These are phyloP conservation scores for Calonectria honghensis DNA, from an alignment of 2,329 filamentous ascomycete species.

Conservation along the genomic window DNA sequence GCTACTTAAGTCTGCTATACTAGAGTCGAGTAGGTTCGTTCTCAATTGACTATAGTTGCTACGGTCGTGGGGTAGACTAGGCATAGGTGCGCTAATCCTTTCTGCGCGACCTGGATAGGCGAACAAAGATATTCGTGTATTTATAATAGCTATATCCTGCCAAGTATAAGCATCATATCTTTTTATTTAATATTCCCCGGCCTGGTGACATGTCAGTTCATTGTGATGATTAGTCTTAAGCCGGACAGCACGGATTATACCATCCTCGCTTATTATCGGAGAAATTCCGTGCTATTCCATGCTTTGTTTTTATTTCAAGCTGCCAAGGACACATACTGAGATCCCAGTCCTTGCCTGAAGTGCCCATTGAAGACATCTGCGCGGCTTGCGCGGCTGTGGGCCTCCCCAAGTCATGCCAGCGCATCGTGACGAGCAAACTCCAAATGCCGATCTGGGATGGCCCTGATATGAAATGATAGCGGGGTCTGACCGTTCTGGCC, in stretches of 20 bases:
- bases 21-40: neutral
- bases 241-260: neutral
- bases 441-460: neutral
- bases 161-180: neutral
- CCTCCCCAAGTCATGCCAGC: neutral
- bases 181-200: neutral
- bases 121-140: neutral
- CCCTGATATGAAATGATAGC: neutral
- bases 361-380: neutral
- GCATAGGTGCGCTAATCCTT: neutral
- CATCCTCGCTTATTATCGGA: too few relatives aligned
- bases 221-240: neutral
- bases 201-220: neutral
- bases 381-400: neutral
- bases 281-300: too few relatives aligned
- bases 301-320: neutral
- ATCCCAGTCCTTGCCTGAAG: too few relatives aligned
- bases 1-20: neutral
- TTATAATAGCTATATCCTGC: fast-evolving
- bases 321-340: neutral
- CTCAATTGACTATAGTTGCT: neutral
- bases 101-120: neutral
- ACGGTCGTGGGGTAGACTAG: neutral
- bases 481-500: neutral
- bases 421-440: neutral